Percentiles rank a stretch among this genome's conserved stretches.
Evolutionary conservation across 805 yeast genomes (phyloP).

Genomic region (Gaillardinia entomophila): DNA sequence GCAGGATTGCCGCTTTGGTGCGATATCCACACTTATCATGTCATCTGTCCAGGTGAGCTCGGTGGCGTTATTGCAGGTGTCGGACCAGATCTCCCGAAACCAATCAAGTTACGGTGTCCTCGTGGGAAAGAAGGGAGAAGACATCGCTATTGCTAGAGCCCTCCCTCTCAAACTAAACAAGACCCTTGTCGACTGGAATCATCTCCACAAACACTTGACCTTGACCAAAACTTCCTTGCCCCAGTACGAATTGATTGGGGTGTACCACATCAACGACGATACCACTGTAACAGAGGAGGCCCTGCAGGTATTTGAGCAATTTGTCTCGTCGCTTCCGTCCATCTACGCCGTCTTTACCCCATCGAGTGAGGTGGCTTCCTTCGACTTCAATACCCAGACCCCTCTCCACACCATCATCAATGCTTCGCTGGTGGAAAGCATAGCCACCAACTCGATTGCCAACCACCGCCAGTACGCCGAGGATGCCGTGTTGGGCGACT

Average conservation of each 20-base stretch:
- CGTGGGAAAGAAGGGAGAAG: conserved; percentile 14
- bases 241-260: conserved; percentile 20
- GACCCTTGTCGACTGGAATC: conserved; percentile 15
- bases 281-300: neutral
- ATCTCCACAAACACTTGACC: conserved; percentile 17
- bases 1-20: conserved; percentile 1
- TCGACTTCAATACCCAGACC: conserved; percentile 1
- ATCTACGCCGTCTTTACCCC: conserved; percentile 6
- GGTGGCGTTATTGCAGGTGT: conserved; percentile 22
- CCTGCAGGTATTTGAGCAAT: conserved; percentile 1
- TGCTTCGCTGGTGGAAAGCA: conserved; percentile 25
- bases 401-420: conserved; percentile 11
- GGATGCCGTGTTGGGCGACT: conserved; percentile 4
- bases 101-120: conserved; percentile 20
- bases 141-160: conserved; percentile 13
- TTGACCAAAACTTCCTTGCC: conserved; percentile 26
- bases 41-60: conserved; percentile 12
- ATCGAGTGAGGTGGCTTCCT: conserved; percentile 3
- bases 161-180: conserved; percentile 21
- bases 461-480: conserved; percentile 5
- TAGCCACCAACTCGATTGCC: conserved; percentile 25
- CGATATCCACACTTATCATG: conserved; percentile 1
- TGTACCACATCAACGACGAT: conserved; percentile 16
- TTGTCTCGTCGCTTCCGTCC: conserved; percentile 3
- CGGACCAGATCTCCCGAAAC: conserved; percentile 23